phyloP scores from a whole-genome alignment of 2,329 filamentous ascomycete species.

The Fusarium brachygibbosum region DNA sequence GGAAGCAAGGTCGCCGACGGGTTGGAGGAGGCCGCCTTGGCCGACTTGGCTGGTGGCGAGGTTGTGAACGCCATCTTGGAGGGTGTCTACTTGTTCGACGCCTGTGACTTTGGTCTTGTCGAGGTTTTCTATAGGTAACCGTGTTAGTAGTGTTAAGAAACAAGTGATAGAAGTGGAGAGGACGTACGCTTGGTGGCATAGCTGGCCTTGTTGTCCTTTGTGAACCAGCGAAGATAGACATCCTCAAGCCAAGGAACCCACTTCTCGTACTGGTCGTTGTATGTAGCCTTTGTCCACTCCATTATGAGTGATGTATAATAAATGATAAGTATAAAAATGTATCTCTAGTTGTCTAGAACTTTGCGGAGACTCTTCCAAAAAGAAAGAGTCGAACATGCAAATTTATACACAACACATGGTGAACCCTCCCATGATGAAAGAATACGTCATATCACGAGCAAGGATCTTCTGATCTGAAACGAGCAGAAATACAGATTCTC shows the following conservation, averaged over 20 bases:
- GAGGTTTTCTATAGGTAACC: slow-evolving; percentile 66
- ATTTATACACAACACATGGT: slow-evolving; percentile 33
- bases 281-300: slow-evolving; percentile 73
- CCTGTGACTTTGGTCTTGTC: slow-evolving; percentile 78
- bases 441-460: slow-evolving; percentile 44
- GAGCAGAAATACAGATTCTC: slow-evolving; percentile 1
- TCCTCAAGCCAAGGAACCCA: slow-evolving; percentile 86
- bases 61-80: slow-evolving; percentile 76
- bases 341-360: background rate
- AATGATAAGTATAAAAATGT: background rate
- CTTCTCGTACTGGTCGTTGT: slow-evolving; percentile 78
- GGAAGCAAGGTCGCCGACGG: slow-evolving; percentile 71
- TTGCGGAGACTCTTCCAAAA: background rate
- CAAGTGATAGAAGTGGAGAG: background rate
- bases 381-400: background rate
- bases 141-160: slow-evolving; percentile 9
- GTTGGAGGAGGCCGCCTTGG: slow-evolving; percentile 75
- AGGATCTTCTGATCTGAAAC: slow-evolving; percentile 29
- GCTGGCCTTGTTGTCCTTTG: slow-evolving; percentile 81
- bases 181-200: slow-evolving; percentile 75
- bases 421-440: slow-evolving; percentile 14
- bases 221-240: slow-evolving; percentile 78
- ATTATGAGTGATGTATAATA: slow-evolving; percentile 44
- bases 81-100: slow-evolving; percentile 73
- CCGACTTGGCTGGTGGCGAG: slow-evolving; percentile 74